These are phyloP conservation scores for Aegilops umbellulata DNA, from an alignment of 176 grass and related monocot genomes.

Conservation along the genomic window DNA sequence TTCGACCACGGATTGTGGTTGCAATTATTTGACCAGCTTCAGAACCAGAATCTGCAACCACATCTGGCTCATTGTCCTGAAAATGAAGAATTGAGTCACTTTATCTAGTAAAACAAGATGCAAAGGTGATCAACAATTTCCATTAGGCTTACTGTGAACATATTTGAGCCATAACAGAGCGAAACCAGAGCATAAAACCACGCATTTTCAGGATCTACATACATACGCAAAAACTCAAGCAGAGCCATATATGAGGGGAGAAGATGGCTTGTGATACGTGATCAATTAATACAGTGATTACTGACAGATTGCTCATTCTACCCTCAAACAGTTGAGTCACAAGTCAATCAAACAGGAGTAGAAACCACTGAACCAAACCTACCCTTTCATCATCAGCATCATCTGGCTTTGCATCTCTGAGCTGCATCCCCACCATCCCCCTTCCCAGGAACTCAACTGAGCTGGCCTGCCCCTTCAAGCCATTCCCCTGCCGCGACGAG, in stretches of 20 bases:
- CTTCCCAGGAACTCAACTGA: constrained; percentile 78
- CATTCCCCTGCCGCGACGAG: constrained; percentile 50
- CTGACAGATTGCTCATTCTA: background rate
- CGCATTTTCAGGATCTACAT: background rate
- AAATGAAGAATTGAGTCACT: constrained; percentile 26
- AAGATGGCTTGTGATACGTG: background rate
- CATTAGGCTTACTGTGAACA: background rate
- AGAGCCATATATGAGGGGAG: background rate
- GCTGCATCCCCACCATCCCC: constrained; percentile 74
- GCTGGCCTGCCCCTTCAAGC: constrained; percentile 54
- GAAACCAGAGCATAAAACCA: constrained; percentile 10
- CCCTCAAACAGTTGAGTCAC: constrained; percentile 1
- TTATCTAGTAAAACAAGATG: constrained; percentile 15
- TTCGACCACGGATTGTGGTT: constrained; percentile 52
- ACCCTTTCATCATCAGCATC: constrained; percentile 72
- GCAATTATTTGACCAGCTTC: constrained; percentile 74
- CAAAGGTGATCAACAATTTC: background rate
- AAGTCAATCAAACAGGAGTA: constrained; percentile 20
- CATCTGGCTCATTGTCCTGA: constrained; percentile 63
- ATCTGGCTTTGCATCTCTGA: constrained; percentile 66
- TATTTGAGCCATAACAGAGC: background rate
- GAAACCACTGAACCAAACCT: background rate
- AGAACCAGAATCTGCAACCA: constrained; percentile 46
- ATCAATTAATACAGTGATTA: background rate
- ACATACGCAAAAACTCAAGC: background rate